Evolutionary conservation across 1,284 basidiomycete genomes (phyloP).

Genomic region (Takashimella tepidaria): DNA sequence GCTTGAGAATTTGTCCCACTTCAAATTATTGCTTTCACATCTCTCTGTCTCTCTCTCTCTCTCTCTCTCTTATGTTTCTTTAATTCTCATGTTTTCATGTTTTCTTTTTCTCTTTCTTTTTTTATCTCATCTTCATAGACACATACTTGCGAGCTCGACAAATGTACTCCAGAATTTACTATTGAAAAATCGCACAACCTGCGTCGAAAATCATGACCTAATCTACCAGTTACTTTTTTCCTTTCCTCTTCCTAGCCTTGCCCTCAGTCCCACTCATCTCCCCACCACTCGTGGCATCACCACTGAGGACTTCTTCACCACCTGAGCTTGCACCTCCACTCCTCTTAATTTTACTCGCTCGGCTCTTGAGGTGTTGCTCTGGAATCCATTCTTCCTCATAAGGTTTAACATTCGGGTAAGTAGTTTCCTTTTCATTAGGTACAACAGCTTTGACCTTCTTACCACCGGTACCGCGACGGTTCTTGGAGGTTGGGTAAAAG

Average conservation of each 20-base stretch:
- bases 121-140: too few relatives aligned
- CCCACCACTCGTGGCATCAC: constrained; percentile 36
- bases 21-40: too few relatives aligned
- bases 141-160: too few relatives aligned
- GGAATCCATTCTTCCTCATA: constrained; percentile 93
- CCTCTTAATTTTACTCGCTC: constrained; percentile 51
- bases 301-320: constrained; percentile 18
- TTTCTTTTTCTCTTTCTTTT: too few relatives aligned
- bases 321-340: constrained; percentile 46
- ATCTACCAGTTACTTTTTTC: constrained; percentile 23
- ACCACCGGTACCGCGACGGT: constrained; percentile 42
- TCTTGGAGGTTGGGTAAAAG: constrained; percentile 55
- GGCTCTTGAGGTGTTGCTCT: constrained; percentile 68
- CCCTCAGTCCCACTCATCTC: constrained; percentile 38
- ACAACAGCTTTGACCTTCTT: constrained; percentile 47
- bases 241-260: constrained; percentile 25
- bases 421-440: constrained; percentile 60
- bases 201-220: too few relatives aligned
- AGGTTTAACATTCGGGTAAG: constrained; percentile 60
- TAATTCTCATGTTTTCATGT: too few relatives aligned
- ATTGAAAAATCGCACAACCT: too few relatives aligned
- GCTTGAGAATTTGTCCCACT: too few relatives aligned
- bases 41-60: too few relatives aligned
- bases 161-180: too few relatives aligned
- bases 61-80: too few relatives aligned